A percentile compares a stretch with the other conserved stretches of the same genome.
phyloP scores from a whole-genome alignment of 192 early-diverging fungal genomes.

The Linnemannia elongata region DNA sequence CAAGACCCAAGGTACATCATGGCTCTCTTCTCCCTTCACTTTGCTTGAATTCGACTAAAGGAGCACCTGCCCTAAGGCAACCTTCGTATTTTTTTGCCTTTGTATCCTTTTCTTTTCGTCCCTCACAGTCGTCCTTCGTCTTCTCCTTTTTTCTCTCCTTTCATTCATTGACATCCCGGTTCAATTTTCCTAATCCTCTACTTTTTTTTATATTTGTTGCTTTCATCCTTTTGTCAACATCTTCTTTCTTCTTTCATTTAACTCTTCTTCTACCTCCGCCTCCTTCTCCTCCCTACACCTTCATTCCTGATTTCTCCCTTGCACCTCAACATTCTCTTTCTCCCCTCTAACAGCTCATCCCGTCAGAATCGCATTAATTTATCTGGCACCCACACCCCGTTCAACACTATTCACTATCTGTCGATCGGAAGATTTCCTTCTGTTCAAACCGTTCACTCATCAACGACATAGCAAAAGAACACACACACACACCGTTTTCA shows the following conservation, averaged over 20 bases:
- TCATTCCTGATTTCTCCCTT: neutral
- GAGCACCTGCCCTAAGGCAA: neutral
- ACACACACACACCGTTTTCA: neutral
- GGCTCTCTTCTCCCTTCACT: neutral
- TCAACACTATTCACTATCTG: neutral
- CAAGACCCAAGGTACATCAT: neutral
- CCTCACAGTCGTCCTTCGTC: neutral
- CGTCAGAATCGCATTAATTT: neutral
- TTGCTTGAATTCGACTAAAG: neutral
- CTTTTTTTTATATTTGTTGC: neutral
- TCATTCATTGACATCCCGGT: neutral
- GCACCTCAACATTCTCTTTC: too few relatives aligned
- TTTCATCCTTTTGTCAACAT: neutral
- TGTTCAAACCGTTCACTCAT: neutral
- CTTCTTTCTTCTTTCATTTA: neutral
- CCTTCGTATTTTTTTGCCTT: neutral
- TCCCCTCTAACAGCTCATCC: neutral
- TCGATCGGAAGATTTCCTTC: neutral
- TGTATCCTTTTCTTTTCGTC: neutral
- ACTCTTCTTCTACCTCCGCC: neutral
- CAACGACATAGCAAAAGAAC: neutral
- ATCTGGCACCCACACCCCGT: neutral
- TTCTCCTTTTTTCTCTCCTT: neutral
- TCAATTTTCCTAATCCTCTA: neutral
- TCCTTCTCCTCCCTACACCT: neutral